phyloP scores from a whole-genome alignment of 305 asterid species.

The Solanum hybrid region DNA sequence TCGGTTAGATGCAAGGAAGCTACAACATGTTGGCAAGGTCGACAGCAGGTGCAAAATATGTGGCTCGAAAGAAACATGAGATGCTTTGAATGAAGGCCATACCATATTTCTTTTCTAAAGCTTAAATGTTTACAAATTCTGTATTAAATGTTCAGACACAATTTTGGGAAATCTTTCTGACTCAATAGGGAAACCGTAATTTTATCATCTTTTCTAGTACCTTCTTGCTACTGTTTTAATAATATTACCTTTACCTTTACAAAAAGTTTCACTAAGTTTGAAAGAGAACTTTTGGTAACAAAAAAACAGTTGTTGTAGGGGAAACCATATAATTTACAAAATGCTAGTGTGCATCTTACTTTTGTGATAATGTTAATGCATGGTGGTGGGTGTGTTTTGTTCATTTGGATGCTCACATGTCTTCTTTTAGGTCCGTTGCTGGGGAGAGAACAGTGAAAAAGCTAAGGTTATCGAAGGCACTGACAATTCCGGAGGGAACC shows the following conservation, averaged over 20 bases:
- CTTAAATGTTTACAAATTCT: neutral
- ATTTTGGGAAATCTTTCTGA: neutral
- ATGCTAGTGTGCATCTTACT: neutral
- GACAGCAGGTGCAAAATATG: neutral
- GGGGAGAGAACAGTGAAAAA: conserved; percentile 97
- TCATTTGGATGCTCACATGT: neutral
- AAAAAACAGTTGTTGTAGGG: neutral
- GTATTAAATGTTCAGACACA: neutral
- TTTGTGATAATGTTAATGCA: neutral
- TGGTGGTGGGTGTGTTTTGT: neutral
- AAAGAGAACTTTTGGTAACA: neutral
- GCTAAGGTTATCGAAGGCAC: conserved; percentile 85
- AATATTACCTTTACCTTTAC: neutral
- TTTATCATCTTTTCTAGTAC: neutral
- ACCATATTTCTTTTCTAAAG: neutral
- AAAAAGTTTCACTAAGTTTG: neutral
- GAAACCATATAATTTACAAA: neutral
- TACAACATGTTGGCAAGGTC: neutral
- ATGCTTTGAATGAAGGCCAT: neutral
- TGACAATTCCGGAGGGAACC: conserved; percentile 91
- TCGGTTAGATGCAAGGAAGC: neutral
- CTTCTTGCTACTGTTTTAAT: neutral
- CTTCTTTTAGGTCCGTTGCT: conserved; percentile 33
- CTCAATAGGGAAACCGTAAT: neutral
- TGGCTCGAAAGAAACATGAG: neutral